Evolutionary conservation across 164 flowering plant species (phyloP), one percentile per base, ranked within the genome.

Genomic region (Vitis riparia): DNA sequence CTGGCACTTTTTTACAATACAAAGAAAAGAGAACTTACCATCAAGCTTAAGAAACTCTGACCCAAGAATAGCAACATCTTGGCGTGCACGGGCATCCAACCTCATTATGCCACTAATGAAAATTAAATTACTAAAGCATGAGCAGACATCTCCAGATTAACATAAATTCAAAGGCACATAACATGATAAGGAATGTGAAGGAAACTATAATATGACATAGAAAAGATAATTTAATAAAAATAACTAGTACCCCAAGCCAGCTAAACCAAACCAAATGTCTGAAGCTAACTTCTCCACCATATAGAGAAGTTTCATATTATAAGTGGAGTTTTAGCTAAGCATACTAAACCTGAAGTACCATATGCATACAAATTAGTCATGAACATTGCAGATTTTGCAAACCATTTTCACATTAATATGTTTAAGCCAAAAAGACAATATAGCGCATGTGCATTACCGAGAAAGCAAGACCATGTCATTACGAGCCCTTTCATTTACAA

Each of bases 401-500:
- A 53, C n/a, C 14, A 53, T 13, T 53, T n/a, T 16, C 11, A n/a
- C 14, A 12, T 53, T 53, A 53, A 37, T 37, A 51, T 51, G 10
- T 61, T 17, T 13, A 51, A 52, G 27, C 10, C 51, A 30, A 23
- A 63, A 17, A 61, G 16, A 8, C 14, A 51, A 56, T n/a, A 16
- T 6, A 29, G 58, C 29, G 11, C 30, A 16, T 62, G 51, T 11
- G 66, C 32, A 63, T 73, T 92, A 94, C 98, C 98, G 94, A 62
- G 97, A 92, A 72, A 94, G 97, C 73, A 91, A 77, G 75, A 92
- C 71, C 48, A 94, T 87, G 76, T 91, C 98, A 76, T 82, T 90
- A 15, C 92, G 90, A 68, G 97, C 98, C 80, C 98, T 86, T 77
- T 94, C 98, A 82, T 91, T 91, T n/a, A 94, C 93, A 80, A 76